These are phyloP conservation scores for Ricinus communis DNA, from an alignment of 345 rosid species.

Conservation along the genomic window DNA sequence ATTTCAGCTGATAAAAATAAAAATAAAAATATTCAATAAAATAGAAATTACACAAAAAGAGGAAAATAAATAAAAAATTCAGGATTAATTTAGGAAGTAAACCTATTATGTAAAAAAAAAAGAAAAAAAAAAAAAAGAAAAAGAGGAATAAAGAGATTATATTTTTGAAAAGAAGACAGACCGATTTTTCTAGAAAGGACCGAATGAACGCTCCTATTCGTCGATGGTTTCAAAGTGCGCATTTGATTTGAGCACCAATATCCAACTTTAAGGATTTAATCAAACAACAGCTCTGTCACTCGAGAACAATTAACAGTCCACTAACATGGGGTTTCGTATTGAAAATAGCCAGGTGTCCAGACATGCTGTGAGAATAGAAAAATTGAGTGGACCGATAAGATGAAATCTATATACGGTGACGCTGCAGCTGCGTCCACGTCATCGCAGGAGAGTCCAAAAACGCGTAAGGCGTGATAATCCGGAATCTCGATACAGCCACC, in stretches of 20 bases:
- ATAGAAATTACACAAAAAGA: too few relatives aligned
- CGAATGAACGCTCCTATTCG: slow-evolving; percentile 13
- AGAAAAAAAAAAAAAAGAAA: background rate
- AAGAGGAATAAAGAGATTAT: background rate
- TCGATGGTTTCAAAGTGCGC: slow-evolving; percentile 22
- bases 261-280: background rate
- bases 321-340: too few relatives aligned
- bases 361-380: background rate
- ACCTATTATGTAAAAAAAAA: too few relatives aligned
- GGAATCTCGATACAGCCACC: slow-evolving; percentile 37
- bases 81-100: too few relatives aligned
- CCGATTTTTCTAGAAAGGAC: slow-evolving; percentile 10
- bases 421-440: slow-evolving; percentile 62
- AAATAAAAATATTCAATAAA: too few relatives aligned
- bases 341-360: too few relatives aligned
- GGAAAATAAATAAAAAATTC: too few relatives aligned
- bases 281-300: background rate
- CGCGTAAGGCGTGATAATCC: slow-evolving; percentile 53
- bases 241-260: slow-evolving; percentile 2
- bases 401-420: too few relatives aligned
- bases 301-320: background rate
- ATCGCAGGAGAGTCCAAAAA: slow-evolving; percentile 38
- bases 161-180: background rate
- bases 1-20: too few relatives aligned
- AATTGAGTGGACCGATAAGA: background rate